Evolutionary conservation across 2,329 filamentous ascomycete species (phyloP).

Genomic region (Amylocarpus encephaloides): DNA sequence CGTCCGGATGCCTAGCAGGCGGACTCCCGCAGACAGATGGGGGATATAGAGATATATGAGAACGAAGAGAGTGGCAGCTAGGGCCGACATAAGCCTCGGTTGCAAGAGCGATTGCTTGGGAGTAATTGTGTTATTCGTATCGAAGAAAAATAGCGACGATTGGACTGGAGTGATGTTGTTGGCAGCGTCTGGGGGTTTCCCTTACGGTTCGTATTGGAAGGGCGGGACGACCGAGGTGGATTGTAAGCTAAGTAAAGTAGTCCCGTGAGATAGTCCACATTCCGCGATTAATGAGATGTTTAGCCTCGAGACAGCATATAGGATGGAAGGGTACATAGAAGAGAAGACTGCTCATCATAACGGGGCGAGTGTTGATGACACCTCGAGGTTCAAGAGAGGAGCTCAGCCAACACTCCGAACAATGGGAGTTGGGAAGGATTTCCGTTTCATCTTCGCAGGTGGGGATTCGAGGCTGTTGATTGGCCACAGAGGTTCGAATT

Average conservation of each 20-base stretch:
- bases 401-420: too few species aligned
- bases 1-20: too few species aligned
- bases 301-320: not conserved
- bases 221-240: not conserved
- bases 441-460: too few species aligned
- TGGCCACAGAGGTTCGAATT: too few species aligned
- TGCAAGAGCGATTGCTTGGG: not conserved
- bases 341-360: too few species aligned
- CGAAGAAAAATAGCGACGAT: not conserved
- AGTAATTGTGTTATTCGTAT: not conserved
- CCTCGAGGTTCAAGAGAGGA: not conserved
- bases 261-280: not conserved
- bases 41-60: not conserved
- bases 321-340: too few species aligned
- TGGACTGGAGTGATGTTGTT: conserved; percentile 1
- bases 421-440: too few species aligned
- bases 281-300: not conserved
- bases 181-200: not conserved
- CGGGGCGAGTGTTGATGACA: too few species aligned
- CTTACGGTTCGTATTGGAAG: not conserved
- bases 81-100: not conserved
- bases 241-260: not conserved
- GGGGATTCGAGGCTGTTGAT: too few species aligned
- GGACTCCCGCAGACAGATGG: not conserved
- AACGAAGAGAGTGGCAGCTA: not conserved